phyloP scores from a whole-genome alignment of 495 filamentous ascomycete genomes.

The Friedmanniomyces simplex region DNA sequence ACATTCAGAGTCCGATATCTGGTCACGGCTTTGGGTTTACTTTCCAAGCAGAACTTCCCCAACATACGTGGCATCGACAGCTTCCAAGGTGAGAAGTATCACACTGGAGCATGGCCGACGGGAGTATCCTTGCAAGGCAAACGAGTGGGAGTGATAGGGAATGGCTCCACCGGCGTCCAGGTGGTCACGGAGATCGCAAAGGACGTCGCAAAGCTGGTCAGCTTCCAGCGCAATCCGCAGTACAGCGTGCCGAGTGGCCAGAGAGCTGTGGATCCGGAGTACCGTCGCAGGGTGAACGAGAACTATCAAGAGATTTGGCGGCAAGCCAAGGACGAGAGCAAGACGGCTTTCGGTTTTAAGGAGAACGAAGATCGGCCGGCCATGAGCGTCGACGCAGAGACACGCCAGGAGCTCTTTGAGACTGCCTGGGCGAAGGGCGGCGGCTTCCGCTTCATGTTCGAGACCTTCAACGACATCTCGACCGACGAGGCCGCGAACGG shows the following conservation, averaged over 20 bases:
- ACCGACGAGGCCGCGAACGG: constrained; percentile 15
- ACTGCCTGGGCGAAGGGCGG: constrained; percentile 2
- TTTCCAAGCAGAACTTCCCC: constrained; percentile 25
- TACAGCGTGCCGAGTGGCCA: constrained; percentile 11
- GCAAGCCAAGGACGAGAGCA: not conserved
- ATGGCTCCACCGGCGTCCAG: constrained; percentile 17
- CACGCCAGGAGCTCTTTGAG: constrained; percentile 7
- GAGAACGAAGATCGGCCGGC: constrained; percentile 3
- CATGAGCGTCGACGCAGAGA: constrained; percentile 4
- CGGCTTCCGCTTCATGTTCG: constrained; percentile 14
- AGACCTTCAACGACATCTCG: constrained; percentile 11
- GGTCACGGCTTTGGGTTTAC: constrained; percentile 28
- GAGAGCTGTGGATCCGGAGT: not conserved
- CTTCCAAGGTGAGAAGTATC: constrained; percentile 38
- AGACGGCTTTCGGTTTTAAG: constrained; percentile 9
- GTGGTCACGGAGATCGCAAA: constrained; percentile 13
- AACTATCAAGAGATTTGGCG: constrained; percentile 28
- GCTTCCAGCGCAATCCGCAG: constrained; percentile 19
- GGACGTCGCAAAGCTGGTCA: constrained; percentile 7
- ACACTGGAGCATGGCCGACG: constrained; percentile 39
- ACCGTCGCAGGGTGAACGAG: constrained; percentile 22
- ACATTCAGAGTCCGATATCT: constrained; percentile 21
- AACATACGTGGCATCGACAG: constrained; percentile 27
- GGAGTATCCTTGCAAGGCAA: constrained; percentile 21
- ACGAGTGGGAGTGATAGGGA: constrained; percentile 15